Evolutionary conservation across 2,329 filamentous ascomycete genomes (phyloP).

Genomic region (Talaromyces funiculosus): DNA sequence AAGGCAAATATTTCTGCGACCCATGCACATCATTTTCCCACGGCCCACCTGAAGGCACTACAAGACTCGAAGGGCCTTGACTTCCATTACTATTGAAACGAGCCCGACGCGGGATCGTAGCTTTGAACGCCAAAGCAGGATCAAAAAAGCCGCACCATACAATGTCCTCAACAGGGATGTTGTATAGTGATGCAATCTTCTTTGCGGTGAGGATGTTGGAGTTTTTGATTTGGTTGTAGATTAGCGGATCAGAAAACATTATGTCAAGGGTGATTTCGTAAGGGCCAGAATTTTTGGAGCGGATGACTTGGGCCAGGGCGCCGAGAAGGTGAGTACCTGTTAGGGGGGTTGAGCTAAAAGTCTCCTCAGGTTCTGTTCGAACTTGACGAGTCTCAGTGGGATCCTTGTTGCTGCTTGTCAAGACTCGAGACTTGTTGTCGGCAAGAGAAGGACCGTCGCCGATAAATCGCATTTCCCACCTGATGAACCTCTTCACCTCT

Average conservation of each 20-base stretch:
- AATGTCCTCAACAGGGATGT: neutral
- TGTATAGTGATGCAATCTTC: neutral
- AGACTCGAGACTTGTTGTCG: neutral
- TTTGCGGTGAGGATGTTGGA: neutral
- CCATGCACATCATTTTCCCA: neutral
- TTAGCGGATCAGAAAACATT: neutral
- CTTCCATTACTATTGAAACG: neutral
- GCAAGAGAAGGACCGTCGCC: neutral
- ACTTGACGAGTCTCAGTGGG: neutral
- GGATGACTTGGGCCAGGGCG: neutral
- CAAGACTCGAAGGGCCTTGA: neutral
- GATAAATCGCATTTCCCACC: neutral
- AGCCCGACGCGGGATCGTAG: neutral
- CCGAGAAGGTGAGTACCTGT: neutral
- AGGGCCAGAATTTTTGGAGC: constrained; percentile 2
- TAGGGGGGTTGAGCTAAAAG: neutral
- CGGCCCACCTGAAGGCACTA: neutral
- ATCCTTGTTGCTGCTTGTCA: neutral
- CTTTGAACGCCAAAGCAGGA: constrained; percentile 9
- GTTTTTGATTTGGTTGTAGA: constrained; percentile 1
- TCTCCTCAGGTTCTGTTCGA: neutral
- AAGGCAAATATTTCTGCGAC: neutral
- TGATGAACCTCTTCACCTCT: neutral
- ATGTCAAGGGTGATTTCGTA: constrained; percentile 4
- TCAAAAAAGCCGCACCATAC: constrained; percentile 4